Percentiles rank a stretch among this genome's conserved stretches.
Evolutionary conservation across 805 yeast genomes (phyloP).

Genomic region (Kregervanrija fluxuum): DNA sequence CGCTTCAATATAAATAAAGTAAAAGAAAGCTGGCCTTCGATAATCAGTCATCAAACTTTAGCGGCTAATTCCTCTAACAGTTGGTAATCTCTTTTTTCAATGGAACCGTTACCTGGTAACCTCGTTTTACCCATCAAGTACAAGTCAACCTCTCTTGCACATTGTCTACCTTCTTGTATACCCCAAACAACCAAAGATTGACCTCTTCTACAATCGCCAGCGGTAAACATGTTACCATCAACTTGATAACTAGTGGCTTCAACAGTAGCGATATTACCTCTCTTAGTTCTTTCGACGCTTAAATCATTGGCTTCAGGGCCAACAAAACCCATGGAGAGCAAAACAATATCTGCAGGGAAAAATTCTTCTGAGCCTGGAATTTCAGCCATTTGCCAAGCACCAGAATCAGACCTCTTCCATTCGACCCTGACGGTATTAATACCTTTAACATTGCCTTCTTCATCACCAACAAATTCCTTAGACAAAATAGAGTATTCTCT

Average conservation of each 20-base stretch:
- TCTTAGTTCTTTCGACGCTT: constrained; percentile 58
- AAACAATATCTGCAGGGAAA: constrained; percentile 90
- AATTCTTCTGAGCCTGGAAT: constrained; percentile 90
- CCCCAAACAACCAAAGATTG: constrained; percentile 99
- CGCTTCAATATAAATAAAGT: not conserved
- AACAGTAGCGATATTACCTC: constrained; percentile 76
- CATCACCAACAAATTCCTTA: constrained; percentile 93
- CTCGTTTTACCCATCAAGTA: constrained; percentile 71
- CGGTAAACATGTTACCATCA: constrained; percentile 73
- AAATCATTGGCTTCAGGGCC: constrained; percentile 89
- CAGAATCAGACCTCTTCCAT: constrained; percentile 92
- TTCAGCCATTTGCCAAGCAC: constrained; percentile 99
- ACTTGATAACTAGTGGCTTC: constrained; percentile 56
- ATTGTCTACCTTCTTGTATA: constrained; percentile 97
- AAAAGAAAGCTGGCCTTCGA: not conserved
- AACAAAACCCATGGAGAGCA: constrained; percentile 94
- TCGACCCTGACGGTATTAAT: constrained; percentile 95
- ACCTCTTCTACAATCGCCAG: constrained; percentile 99
- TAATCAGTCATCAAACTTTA: constrained; percentile 30
- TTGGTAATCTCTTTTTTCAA: constrained; percentile 76
- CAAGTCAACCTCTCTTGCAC: constrained; percentile 89
- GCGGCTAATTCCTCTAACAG: constrained; percentile 71
- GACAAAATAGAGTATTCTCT: constrained; percentile 94
- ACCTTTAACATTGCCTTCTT: constrained; percentile 89
- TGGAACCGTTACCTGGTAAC: constrained; percentile 91